phyloP scores from a whole-genome alignment of 371 early-diverging fungal species.

The Mortierella sp. region DNA sequence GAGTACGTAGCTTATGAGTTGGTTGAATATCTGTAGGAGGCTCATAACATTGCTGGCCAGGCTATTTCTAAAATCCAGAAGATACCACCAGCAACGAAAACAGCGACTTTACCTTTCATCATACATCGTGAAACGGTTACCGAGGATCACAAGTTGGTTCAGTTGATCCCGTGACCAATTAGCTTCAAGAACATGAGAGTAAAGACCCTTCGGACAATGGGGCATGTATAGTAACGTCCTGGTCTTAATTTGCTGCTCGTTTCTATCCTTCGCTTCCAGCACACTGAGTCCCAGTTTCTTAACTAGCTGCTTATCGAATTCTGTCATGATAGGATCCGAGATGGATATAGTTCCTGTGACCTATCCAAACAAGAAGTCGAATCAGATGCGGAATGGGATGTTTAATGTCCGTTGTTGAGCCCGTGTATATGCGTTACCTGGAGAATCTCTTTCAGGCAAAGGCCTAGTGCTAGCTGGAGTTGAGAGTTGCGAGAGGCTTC shows the following conservation, averaged over 20 bases:
- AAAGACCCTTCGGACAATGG: slow-evolving; percentile 75
- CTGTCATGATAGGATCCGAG: slow-evolving; percentile 75
- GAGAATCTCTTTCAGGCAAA: slow-evolving; percentile 63
- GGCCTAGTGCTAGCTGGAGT: slow-evolving; percentile 68
- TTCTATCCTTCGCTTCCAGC: slow-evolving; percentile 63
- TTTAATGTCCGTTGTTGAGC: background rate
- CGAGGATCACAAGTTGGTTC: slow-evolving; percentile 60
- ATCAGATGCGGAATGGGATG: background rate
- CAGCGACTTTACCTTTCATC: slow-evolving; percentile 62
- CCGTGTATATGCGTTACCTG: slow-evolving; percentile 51
- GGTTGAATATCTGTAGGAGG: no score
- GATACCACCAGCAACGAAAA: background rate
- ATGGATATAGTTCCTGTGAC: slow-evolving; percentile 65
- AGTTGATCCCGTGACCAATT: slow-evolving; percentile 66
- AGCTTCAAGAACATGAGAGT: slow-evolving; percentile 70
- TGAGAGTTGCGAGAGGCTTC: slow-evolving; percentile 68
- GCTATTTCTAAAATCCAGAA: no score
- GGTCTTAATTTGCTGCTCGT: slow-evolving; percentile 16
- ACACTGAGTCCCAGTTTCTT: slow-evolving; percentile 55
- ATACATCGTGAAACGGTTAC: slow-evolving; percentile 72
- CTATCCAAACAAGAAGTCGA: slow-evolving; percentile 23
- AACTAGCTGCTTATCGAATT: slow-evolving; percentile 64
- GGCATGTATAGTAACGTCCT: slow-evolving; percentile 80
- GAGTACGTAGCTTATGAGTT: background rate
- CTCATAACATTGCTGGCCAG: no score